Evolutionary conservation across 2,329 filamentous ascomycete genomes (phyloP).

Genomic region (Daldinia eschscholtzii): DNA sequence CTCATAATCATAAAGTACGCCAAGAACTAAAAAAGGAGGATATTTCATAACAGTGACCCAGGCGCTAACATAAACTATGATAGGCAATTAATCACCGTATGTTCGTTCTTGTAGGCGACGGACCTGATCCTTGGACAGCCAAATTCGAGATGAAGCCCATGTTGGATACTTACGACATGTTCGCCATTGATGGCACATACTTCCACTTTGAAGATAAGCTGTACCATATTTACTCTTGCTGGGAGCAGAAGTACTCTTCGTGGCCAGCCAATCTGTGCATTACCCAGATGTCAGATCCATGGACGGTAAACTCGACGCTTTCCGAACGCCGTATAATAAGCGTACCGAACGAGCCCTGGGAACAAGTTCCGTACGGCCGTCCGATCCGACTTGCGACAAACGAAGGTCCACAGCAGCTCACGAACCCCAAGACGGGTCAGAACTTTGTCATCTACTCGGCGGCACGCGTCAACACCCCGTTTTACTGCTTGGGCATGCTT

Average conservation of each 20-base stretch:
- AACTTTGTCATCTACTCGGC: conserved; percentile 55
- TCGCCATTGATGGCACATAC: conserved; percentile 56
- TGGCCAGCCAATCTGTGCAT: conserved; percentile 56
- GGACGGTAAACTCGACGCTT: conserved; percentile 53
- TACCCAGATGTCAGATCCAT: conserved; percentile 54
- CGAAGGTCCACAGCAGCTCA: conserved; percentile 55
- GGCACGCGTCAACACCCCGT: conserved; percentile 55
- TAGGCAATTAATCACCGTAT: conserved; percentile 55
- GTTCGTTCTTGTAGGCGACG: conserved; percentile 53
- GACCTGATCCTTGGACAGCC: conserved; percentile 53
- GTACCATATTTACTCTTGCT: conserved; percentile 56
- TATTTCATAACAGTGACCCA: not conserved
- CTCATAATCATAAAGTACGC: not conserved
- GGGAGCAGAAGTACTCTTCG: conserved; percentile 53
- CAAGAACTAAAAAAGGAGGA: not conserved
- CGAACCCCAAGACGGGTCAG: conserved; percentile 54
- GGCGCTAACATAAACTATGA: not conserved
- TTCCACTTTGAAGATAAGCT: conserved; percentile 50
- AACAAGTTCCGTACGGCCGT: conserved; percentile 54
- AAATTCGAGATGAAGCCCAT: conserved; percentile 52
- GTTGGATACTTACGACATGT: conserved; percentile 55
- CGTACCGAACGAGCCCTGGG: conserved; percentile 54
- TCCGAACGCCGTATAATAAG: conserved; percentile 53
- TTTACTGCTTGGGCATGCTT: conserved; percentile 55
- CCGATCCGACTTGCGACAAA: conserved; percentile 54